Evolutionary conservation across 2,329 filamentous ascomycete species (phyloP).

Genomic region (Tolypocladium amazonense): DNA sequence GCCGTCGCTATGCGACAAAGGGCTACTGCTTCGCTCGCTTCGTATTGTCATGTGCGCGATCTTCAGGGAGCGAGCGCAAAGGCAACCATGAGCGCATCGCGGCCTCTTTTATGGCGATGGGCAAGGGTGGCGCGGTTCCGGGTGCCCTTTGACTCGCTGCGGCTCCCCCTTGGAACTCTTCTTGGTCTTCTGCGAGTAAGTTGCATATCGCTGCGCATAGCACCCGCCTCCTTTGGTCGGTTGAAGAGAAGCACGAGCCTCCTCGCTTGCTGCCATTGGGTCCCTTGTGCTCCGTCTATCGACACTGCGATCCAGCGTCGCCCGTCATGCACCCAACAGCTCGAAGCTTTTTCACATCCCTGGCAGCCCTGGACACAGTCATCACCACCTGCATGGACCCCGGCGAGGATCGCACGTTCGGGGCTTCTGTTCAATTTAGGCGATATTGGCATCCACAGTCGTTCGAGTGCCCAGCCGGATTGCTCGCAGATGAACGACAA

Average conservation of each 20-base stretch:
- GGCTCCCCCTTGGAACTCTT: neutral
- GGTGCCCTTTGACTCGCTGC: neutral
- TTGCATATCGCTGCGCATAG: neutral
- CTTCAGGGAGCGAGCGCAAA: neutral
- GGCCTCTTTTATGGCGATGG: neutral
- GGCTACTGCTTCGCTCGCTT: neutral
- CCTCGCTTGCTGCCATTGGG: neutral
- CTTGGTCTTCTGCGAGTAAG: neutral
- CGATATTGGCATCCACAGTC: constrained; percentile 1
- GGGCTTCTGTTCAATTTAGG: neutral
- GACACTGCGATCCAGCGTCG: neutral
- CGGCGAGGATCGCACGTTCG: neutral
- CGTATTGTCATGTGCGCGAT: neutral
- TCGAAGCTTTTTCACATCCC: neutral
- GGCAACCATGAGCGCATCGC: neutral
- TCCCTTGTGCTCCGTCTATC: neutral
- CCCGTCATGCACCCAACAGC: neutral
- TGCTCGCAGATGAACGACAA: neutral
- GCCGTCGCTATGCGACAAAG: neutral
- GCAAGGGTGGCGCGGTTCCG: neutral
- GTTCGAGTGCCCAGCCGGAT: neutral
- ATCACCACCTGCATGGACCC: neutral
- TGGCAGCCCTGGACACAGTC: neutral
- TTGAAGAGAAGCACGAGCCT: neutral
- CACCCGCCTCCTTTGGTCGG: neutral